Base-by-base conservation (phyloP, 148 eudicot species). In the Gaultheria prostrata region DNA sequence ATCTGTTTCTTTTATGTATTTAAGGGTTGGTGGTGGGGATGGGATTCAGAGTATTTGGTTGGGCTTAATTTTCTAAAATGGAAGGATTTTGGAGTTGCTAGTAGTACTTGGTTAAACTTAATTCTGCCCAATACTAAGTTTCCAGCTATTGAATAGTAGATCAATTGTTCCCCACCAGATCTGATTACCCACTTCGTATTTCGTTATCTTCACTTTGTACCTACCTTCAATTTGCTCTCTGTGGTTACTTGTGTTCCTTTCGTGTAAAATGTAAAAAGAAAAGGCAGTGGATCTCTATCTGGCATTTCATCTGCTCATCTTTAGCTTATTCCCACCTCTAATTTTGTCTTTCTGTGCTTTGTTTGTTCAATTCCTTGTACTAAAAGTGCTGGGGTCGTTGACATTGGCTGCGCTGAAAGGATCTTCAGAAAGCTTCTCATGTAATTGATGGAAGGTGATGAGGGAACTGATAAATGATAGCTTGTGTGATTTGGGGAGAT, bases 11-110 rank as follows among this genome's bases (percentile, higher is more conserved):
- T 33, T n/a, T 32, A 54, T 84, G 39, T 83, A 84, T 86, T 78
- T 85, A 88, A 87, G 87, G 88, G 81, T 87, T 84, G 88, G 85
- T 86, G 82, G 73, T 86, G 81, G 39, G 75, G 67, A 24, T 86
- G 35, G 78, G 80, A 84, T 87, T 45, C 59, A 48, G 85, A 81
- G 67, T 81, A 72, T 35, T 69, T 78, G 85, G 51, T 76, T 49
- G 33, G 73, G 80, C 81, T 77, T 24, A 24, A 24, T 30, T 49
- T 48, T 78, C 56, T 77, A 33, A 56, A 76, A 86, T 24, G 54
- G 33, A n/a, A 45, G 32, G n/a, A n/a, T 35, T 85, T 83, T 49
- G 79, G 69, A 54, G n/a, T 70, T 8, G 69, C 61, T 65, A 14
- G 70, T 50, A 48, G 70, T 50, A 48, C 39, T 63, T 33, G 18